phyloP scores from a whole-genome alignment of 1,284 basidiomycete genomes.

The Ganoderma resinaceum region DNA sequence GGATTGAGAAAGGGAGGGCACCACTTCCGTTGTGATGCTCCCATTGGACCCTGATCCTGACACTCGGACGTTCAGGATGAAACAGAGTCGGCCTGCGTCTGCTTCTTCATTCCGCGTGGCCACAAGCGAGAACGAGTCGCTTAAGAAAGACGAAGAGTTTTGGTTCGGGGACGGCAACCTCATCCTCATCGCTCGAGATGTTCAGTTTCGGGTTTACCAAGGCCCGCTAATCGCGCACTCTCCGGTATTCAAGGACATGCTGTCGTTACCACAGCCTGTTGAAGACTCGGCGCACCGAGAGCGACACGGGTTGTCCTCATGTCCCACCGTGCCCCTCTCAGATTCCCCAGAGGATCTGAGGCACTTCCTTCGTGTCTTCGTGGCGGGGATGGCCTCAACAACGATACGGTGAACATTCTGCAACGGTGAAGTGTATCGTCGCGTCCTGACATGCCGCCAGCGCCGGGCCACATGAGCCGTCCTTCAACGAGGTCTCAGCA shows the following conservation, averaged over 20 bases:
- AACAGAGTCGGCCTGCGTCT: slow-evolving; percentile 6
- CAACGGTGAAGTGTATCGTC: not conserved
- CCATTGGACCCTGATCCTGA: too few relatives aligned
- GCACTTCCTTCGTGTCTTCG: slow-evolving; percentile 24
- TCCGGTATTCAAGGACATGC: slow-evolving; percentile 23
- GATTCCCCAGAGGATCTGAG: slow-evolving; percentile 28
- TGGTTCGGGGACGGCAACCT: slow-evolving; percentile 22
- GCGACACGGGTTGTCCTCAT: not conserved
- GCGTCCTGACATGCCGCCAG: slow-evolving; percentile 7
- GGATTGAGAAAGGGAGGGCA: too few relatives aligned
- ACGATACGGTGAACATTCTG: slow-evolving; percentile 16
- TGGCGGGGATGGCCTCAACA: slow-evolving; percentile 7
- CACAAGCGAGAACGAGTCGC: not conserved
- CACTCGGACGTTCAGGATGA: not conserved
- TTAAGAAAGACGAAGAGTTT: slow-evolving; percentile 15
- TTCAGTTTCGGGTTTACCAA: slow-evolving; percentile 21
- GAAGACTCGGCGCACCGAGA: not conserved
- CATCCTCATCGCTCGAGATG: slow-evolving; percentile 17
- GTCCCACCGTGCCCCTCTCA: slow-evolving; percentile 7
- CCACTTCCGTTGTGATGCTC: too few relatives aligned
- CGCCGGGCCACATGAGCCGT: slow-evolving; percentile 15
- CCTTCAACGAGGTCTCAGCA: slow-evolving; percentile 24
- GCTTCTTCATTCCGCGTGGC: not conserved
- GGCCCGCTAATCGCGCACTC: slow-evolving; percentile 19
- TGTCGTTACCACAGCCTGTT: slow-evolving; percentile 18